Conservation (phyloP, 305 asterid genomes). For the Fraxinus albicans region DNA sequence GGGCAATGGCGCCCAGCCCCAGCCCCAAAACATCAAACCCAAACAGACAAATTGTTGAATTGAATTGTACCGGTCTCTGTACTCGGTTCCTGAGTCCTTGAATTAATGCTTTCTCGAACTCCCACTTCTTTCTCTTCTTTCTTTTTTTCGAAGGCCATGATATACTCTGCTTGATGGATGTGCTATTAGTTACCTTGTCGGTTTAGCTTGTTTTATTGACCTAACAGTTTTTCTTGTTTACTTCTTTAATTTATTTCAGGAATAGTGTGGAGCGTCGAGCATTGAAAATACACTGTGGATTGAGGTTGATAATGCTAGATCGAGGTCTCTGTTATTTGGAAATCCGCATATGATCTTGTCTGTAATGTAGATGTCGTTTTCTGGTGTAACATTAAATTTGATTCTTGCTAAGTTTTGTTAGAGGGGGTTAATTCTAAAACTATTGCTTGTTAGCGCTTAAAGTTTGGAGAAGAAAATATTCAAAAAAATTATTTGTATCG, state of each 20-base stretch:
- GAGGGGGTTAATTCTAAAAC: neutral
- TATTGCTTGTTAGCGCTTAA: neutral
- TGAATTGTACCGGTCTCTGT: neutral
- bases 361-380: neutral
- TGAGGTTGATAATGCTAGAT: neutral
- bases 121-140: neutral
- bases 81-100: neutral
- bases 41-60: neutral
- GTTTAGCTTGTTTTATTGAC: conserved; percentile 3
- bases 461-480: neutral
- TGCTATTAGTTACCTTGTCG: neutral
- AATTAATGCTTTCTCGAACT: neutral
- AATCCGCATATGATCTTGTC: neutral
- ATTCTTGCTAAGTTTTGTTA: neutral
- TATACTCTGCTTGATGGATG: neutral
- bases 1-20: neutral
- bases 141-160: neutral
- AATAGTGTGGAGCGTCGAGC: conserved; percentile 28
- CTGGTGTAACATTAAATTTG: neutral
- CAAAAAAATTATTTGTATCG: neutral
- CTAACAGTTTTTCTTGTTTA: conserved; percentile 4
- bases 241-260: conserved; percentile 29
- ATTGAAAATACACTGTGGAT: neutral
- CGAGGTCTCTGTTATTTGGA: neutral
- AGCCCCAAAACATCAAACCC: neutral